phyloP scores from a whole-genome alignment of 306 rosid species.

The Macrotyloma uniflorum region DNA sequence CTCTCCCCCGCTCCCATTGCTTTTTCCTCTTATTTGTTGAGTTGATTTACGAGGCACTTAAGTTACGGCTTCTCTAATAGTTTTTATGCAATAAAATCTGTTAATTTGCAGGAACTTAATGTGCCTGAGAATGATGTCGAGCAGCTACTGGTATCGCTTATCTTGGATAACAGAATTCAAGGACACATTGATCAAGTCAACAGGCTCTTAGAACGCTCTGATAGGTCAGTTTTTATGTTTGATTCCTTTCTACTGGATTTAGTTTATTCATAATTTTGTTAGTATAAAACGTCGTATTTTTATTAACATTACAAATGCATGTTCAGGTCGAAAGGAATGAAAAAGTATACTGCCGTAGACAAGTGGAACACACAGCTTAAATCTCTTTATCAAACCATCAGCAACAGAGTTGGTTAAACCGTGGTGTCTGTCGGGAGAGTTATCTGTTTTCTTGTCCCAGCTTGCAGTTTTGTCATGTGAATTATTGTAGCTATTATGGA shows the following conservation, averaged over 20 bases:
- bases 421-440: neutral
- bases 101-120: conserved; percentile 57
- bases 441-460: conserved; percentile 28
- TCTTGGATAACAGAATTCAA: conserved; percentile 91
- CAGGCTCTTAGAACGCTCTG: conserved; percentile 89
- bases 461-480: conserved; percentile 53
- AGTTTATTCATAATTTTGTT: neutral
- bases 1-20: neutral
- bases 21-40: conserved; percentile 3
- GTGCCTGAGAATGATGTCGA: conserved; percentile 71
- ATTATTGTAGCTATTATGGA: conserved; percentile 30
- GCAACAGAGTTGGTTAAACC: conserved; percentile 72
- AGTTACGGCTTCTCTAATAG: conserved; percentile 4
- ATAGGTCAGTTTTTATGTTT: conserved; percentile 54
- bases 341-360: conserved; percentile 87
- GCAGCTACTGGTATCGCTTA: conserved; percentile 68
- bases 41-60: neutral
- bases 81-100: conserved; percentile 23
- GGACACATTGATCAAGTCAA: conserved; percentile 99
- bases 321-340: conserved; percentile 93
- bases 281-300: neutral
- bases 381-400: conserved; percentile 76
- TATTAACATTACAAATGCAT: conserved; percentile 30
- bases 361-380: conserved; percentile 94
- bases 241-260: neutral